phyloP scores from a whole-genome alignment of 306 rosid species.

The Arachis stenosperma region DNA sequence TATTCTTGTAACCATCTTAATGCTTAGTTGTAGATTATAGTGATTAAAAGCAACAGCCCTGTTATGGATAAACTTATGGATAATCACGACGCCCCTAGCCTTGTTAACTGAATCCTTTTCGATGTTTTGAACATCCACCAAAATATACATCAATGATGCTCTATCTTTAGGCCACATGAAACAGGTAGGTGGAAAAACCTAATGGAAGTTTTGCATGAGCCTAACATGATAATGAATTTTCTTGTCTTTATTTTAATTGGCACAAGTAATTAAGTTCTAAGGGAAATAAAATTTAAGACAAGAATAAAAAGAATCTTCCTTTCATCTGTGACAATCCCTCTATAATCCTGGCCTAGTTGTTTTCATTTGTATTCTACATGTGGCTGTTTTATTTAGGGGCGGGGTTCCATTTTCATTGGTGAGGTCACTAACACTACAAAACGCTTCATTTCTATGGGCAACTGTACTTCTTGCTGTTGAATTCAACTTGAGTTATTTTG shows the following conservation, averaged over 20 bases:
- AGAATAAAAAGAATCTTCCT: constrained; percentile 7
- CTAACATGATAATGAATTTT: constrained; percentile 12
- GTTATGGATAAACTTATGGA: neutral
- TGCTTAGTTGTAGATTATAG: neutral
- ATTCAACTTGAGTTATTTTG: constrained; percentile 15
- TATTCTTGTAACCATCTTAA: neutral
- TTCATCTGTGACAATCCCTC: constrained; percentile 10
- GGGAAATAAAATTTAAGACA: constrained; percentile 6
- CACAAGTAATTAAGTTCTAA: neutral
- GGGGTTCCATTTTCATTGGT: neutral
- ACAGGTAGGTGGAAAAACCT: neutral
- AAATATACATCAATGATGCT: neutral
- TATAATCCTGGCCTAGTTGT: neutral
- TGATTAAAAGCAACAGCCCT: neutral
- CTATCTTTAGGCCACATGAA: constrained; percentile 23
- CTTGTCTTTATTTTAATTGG: neutral
- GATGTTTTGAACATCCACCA: neutral
- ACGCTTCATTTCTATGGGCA: constrained; percentile 24
- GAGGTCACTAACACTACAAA: constrained; percentile 12
- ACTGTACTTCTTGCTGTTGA: neutral
- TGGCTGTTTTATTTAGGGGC: constrained; percentile 2
- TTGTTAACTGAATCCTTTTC: neutral
- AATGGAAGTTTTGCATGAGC: constrained; percentile 3
- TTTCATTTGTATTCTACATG: neutral
- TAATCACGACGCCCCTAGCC: neutral